Conservation (phyloP, 2,329 filamentous ascomycete species). For the Ambrosiella beaveri region DNA sequence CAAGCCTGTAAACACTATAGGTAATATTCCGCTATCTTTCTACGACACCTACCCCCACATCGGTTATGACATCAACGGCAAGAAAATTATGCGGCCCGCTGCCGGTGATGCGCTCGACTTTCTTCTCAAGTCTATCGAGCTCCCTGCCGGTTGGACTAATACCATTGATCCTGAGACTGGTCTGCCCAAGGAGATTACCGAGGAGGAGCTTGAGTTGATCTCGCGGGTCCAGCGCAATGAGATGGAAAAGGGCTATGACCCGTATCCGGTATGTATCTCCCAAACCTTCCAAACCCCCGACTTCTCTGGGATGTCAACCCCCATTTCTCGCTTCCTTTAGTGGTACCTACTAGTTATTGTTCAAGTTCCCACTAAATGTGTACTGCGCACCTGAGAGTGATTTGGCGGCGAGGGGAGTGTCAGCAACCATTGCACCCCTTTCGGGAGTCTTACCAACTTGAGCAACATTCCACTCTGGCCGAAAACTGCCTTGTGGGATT, state of each 20-base stretch:
- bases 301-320: background rate
- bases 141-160: slow-evolving; percentile 94
- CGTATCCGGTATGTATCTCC: slow-evolving; percentile 51
- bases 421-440: background rate
- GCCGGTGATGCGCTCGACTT: slow-evolving; percentile 87
- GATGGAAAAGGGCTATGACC: slow-evolving; percentile 74
- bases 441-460: background rate
- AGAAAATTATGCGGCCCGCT: slow-evolving; percentile 90
- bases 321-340: background rate
- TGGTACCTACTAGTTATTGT: background rate
- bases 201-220: slow-evolving; percentile 76
- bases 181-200: slow-evolving; percentile 72
- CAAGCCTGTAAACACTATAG: slow-evolving; percentile 74
- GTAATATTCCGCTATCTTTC: slow-evolving; percentile 81
- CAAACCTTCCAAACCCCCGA: background rate
- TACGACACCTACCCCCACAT: slow-evolving; percentile 98
- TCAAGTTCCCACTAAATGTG: background rate
- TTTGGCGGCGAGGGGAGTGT: background rate
- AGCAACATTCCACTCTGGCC: background rate
- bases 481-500: background rate
- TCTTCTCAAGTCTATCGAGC: slow-evolving; percentile 84
- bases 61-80: slow-evolving; percentile 96
- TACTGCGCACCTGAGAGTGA: too few species aligned
- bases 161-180: slow-evolving; percentile 87
- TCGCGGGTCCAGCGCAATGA: slow-evolving; percentile 81